Percentiles rank a stretch among this genome's conserved stretches.
These are phyloP conservation scores for Cystobasidium slooffiae DNA, from an alignment of 1,284 basidiomycete species.

Conservation along the genomic window DNA sequence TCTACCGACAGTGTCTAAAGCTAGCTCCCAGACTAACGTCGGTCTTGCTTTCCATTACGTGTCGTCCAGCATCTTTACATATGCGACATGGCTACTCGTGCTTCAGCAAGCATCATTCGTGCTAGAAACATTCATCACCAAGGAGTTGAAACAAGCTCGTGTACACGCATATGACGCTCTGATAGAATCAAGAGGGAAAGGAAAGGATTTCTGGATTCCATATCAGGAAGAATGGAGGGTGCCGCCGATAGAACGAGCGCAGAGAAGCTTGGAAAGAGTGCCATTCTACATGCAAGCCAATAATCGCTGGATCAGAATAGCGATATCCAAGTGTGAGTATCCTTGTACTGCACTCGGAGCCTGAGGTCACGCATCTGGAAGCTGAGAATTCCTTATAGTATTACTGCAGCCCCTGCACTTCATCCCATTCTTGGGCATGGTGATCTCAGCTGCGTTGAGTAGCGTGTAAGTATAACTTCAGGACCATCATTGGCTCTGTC, in stretches of 20 bases:
- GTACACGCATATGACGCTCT: constrained; percentile 51
- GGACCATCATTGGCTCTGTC: background rate
- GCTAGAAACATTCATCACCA: constrained; percentile 48
- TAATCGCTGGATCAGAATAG: constrained; percentile 49
- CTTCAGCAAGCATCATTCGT: constrained; percentile 47
- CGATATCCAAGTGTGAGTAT: constrained; percentile 50
- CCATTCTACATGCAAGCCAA: constrained; percentile 49
- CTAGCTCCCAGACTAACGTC: background rate
- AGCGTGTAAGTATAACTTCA: constrained; percentile 26
- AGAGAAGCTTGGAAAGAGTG: constrained; percentile 48
- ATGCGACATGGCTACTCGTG: constrained; percentile 44
- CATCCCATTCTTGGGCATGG: constrained; percentile 51
- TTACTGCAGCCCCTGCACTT: constrained; percentile 54
- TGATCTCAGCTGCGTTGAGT: constrained; percentile 49
- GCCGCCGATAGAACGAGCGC: constrained; percentile 52
- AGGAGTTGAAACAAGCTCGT: constrained; percentile 47
- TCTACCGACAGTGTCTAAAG: background rate
- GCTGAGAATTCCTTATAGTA: constrained; percentile 44
- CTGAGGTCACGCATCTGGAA: too few species aligned
- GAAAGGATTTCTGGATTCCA: constrained; percentile 50
- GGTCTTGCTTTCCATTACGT: too few species aligned
- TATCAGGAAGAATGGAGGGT: constrained; percentile 54
- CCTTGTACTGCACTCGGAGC: background rate
- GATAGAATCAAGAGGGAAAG: constrained; percentile 50
- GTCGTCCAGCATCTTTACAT: constrained; percentile 24